A percentile compares a stretch with the other conserved stretches of the same genome.
Conservation (phyloP, 345 rosid genomes). For the Melaleuca quinquenervia region DNA sequence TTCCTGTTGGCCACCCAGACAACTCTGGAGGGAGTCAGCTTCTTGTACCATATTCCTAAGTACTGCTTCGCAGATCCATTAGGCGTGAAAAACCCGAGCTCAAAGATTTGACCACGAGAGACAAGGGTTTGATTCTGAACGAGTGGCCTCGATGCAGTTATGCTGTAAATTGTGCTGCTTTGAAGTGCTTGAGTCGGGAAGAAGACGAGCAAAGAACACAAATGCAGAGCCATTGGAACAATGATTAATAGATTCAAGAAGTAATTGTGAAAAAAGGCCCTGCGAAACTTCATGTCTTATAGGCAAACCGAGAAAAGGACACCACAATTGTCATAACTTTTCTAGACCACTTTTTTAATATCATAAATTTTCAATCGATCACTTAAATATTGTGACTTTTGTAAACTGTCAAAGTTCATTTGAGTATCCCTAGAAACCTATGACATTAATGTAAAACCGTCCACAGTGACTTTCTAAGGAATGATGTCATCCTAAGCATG, state of each 20-base stretch:
- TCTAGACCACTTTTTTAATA: neutral
- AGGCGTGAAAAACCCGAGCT: constrained; percentile 2
- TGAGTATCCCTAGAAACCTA: neutral
- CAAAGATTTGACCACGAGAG: neutral
- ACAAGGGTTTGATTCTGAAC: neutral
- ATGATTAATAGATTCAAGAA: neutral
- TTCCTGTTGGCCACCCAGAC: constrained; percentile 39
- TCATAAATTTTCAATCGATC: neutral
- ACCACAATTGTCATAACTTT: neutral
- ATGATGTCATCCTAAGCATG: neutral
- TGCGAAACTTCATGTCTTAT: neutral
- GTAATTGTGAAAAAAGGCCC: neutral
- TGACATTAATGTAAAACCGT: neutral
- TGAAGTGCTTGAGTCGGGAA: neutral
- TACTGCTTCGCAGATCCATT: neutral
- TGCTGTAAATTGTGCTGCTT: neutral
- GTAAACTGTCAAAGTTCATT: neutral
- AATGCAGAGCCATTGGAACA: neutral
- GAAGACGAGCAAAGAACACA: neutral
- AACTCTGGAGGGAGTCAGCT: neutral
- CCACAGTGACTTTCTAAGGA: neutral
- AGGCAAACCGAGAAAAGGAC: neutral
- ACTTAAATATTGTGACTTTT: neutral
- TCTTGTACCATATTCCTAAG: neutral
- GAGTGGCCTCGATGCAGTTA: neutral